Percentiles rank a stretch among this genome's conserved stretches.
phyloP scores from a whole-genome alignment of 441 rosid genomes.

The Corymbia calophylla region DNA sequence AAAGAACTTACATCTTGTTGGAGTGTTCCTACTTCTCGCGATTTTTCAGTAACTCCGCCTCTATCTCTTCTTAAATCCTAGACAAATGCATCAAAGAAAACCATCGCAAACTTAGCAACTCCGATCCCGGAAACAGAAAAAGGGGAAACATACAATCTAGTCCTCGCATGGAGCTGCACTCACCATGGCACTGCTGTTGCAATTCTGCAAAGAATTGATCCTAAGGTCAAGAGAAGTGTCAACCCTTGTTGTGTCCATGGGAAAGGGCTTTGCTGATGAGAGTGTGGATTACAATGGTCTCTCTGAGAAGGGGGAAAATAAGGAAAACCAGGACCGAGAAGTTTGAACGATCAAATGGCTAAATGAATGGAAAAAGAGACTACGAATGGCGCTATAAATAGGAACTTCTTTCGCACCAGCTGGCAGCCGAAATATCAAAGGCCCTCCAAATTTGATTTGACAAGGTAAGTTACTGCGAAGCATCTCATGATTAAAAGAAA shows the following conservation, averaged over 20 bases:
- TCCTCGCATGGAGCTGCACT: not conserved
- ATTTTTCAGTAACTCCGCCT: not conserved
- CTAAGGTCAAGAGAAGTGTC: conserved; percentile 57
- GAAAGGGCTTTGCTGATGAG: not conserved
- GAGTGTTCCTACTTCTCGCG: not conserved
- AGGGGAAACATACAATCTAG: not conserved
- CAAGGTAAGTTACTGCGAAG: not conserved
- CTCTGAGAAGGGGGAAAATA: not conserved
- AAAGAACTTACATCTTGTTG: not conserved
- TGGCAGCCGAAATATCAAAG: not conserved
- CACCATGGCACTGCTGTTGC: not conserved
- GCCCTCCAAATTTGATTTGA: not conserved
- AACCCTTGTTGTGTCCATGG: conserved; percentile 37
- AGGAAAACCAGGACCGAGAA: not conserved
- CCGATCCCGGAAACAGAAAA: not conserved
- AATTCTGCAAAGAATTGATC: conserved; percentile 19
- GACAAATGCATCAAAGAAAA: not conserved
- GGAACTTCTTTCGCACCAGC: not conserved
- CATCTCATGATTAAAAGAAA: not conserved
- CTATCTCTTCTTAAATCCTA: not conserved
- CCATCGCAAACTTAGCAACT: not conserved
- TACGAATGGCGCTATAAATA: not conserved
- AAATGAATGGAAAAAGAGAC: not conserved
- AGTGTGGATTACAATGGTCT: not conserved
- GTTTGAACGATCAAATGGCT: not conserved